These are phyloP conservation scores for Pythium brachiatum DNA, from an alignment of 352 stramenopile species.

Conservation along the genomic window DNA sequence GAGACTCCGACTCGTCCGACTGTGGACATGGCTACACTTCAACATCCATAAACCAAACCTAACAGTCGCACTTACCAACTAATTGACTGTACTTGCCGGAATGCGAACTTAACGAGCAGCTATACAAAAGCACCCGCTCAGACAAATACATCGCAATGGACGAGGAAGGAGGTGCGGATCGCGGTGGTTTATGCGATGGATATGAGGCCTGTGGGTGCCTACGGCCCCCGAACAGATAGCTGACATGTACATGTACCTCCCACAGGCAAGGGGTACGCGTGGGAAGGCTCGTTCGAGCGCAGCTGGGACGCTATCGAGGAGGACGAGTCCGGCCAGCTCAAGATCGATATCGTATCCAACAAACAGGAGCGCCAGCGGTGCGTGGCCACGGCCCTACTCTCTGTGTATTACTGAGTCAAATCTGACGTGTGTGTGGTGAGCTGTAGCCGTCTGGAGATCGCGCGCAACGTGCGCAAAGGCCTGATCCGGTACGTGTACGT, in stretches of 20 bases:
- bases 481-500: conserved; percentile 87
- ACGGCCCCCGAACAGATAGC: background rate
- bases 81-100: background rate
- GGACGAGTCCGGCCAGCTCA: conserved; percentile 79
- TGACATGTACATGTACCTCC: conserved; percentile 7
- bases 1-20: too few relatives aligned
- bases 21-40: too few relatives aligned
- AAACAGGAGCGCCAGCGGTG: conserved; percentile 78
- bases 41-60: too few relatives aligned
- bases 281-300: conserved; percentile 80
- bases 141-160: conserved; percentile 13
- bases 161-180: conserved; percentile 23
- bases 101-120: background rate
- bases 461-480: conserved; percentile 81
- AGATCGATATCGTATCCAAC: conserved; percentile 57
- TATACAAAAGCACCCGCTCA: background rate
- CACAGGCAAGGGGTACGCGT: conserved; percentile 64
- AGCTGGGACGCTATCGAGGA: conserved; percentile 87
- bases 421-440: background rate
- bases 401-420: background rate
- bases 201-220: background rate
- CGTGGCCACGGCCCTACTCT: background rate
- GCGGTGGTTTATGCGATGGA: background rate
- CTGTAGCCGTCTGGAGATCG: conserved; percentile 66
- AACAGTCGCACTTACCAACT: too few relatives aligned